Evolutionary conservation across 2,329 filamentous ascomycete species (phyloP).

Genomic region (Chaetomiaceae sp.): DNA sequence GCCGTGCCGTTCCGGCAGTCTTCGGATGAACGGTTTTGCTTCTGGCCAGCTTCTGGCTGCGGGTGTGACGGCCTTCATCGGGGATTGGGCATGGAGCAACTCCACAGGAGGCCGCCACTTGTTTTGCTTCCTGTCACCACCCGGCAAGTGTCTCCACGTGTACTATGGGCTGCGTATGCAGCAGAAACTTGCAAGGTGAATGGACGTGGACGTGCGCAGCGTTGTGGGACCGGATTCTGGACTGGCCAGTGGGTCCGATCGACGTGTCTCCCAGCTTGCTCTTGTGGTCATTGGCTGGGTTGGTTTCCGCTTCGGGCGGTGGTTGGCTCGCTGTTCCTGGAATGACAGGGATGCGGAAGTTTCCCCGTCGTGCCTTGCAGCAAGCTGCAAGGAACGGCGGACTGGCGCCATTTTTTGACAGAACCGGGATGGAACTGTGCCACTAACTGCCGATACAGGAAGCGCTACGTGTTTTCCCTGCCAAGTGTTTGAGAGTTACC

Average conservation of each 20-base stretch:
- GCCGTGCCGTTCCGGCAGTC: slow-evolving; percentile 6
- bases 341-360: slow-evolving; percentile 13
- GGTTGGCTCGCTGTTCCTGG: slow-evolving; percentile 18
- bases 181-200: background rate
- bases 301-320: slow-evolving; percentile 19
- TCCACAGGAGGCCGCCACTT: slow-evolving; percentile 15
- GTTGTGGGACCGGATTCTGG: slow-evolving; percentile 11
- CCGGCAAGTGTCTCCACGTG: slow-evolving; percentile 1
- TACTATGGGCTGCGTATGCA: no score
- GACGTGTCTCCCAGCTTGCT: slow-evolving; percentile 11
- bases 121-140: slow-evolving; percentile 8
- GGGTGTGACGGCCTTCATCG: background rate
- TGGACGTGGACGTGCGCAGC: slow-evolving; percentile 13
- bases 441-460: slow-evolving; percentile 2
- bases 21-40: slow-evolving; percentile 11
- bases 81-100: background rate
- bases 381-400: slow-evolving; percentile 21
- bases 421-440: slow-evolving; percentile 5
- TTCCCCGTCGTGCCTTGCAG: slow-evolving; percentile 22
- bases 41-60: background rate
- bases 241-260: slow-evolving; percentile 12
- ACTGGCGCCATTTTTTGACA: slow-evolving; percentile 19
- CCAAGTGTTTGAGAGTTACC: slow-evolving; percentile 13
- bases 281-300: slow-evolving; percentile 14
- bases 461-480: slow-evolving; percentile 5